Percentiles rank a stretch among this genome's conserved stretches.
Conservation (phyloP, 2,329 filamentous ascomycete genomes). For the Juglanconis oblonga region DNA sequence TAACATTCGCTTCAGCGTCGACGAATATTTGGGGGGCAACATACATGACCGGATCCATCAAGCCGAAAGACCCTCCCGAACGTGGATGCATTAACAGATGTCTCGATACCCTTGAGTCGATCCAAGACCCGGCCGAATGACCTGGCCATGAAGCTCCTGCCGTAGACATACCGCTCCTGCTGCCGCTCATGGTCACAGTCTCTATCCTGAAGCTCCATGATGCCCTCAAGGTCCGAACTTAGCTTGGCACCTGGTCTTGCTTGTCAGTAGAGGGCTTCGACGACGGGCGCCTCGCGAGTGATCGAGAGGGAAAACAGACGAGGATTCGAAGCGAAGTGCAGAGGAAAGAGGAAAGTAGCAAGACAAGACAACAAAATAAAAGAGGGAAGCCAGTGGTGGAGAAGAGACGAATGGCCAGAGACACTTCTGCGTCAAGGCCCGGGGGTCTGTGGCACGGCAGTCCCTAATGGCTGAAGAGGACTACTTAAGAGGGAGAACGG, state of each 20-base stretch:
- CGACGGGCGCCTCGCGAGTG: not conserved
- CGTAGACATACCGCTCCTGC: slow-evolving; percentile 4
- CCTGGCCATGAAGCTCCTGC: slow-evolving; percentile 8
- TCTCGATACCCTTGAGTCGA: slow-evolving; percentile 24
- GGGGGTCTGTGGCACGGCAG: slow-evolving; percentile 2
- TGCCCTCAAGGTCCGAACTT: not conserved
- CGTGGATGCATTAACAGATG: slow-evolving; percentile 32
- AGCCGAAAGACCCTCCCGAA: slow-evolving; percentile 60
- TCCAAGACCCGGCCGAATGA: slow-evolving; percentile 12
- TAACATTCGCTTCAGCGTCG: not conserved
- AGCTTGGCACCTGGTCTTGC: not conserved
- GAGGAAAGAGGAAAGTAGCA: not conserved
- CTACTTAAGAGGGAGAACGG: not conserved
- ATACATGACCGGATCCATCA: slow-evolving; percentile 57
- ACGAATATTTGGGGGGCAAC: not conserved
- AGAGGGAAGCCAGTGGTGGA: not conserved
- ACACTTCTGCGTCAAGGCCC: slow-evolving; percentile 10
- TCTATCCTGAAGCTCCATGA: not conserved
- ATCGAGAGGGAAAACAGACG: not conserved
- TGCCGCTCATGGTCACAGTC: slow-evolving; percentile 8
- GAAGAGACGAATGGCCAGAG: slow-evolving; percentile 1
- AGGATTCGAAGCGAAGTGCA: not conserved
- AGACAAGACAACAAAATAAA: not conserved
- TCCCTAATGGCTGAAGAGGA: not conserved
- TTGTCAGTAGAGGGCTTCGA: not conserved